Percentiles rank a stretch among this genome's conserved stretches.
Conservation (phyloP, 805 yeast genomes). For the Wickerhamiella siamensis region DNA sequence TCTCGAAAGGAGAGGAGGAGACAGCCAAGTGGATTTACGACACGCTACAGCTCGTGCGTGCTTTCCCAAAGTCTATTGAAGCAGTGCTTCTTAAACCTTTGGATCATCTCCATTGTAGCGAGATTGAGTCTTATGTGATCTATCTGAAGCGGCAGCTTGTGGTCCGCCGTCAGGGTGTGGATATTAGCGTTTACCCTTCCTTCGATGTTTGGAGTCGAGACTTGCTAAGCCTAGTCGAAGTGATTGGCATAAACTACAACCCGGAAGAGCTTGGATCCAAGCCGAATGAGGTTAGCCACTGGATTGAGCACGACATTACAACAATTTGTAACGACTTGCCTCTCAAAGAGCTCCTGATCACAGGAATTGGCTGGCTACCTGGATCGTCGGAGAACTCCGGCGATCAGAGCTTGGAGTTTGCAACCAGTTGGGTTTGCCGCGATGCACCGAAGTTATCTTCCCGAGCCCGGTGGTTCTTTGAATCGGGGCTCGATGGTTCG, state of each 20-base stretch:
- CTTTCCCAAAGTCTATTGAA: neutral
- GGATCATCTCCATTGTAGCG: neutral
- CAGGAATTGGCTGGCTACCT: neutral
- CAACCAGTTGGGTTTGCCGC: neutral
- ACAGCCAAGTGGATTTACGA: neutral
- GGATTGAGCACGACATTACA: neutral
- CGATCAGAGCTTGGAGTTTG: neutral
- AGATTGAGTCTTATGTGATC: neutral
- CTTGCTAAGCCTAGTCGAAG: neutral
- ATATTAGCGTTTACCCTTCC: neutral
- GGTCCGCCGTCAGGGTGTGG: neutral
- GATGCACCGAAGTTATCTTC: neutral
- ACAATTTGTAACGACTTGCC: neutral
- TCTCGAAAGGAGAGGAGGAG: neutral
- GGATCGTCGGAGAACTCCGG: neutral
- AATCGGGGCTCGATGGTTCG: neutral
- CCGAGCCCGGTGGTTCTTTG: neutral
- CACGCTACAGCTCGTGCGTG: neutral
- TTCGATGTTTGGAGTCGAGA: neutral
- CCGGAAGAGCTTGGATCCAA: neutral
- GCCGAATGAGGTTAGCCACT: neutral
- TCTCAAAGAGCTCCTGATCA: neutral
- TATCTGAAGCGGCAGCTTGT: neutral
- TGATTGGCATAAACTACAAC: neutral
- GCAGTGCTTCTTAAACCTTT: neutral